Evolutionary conservation across 495 filamentous ascomycete species (phyloP).

Genomic region (Monascus purpureus): DNA sequence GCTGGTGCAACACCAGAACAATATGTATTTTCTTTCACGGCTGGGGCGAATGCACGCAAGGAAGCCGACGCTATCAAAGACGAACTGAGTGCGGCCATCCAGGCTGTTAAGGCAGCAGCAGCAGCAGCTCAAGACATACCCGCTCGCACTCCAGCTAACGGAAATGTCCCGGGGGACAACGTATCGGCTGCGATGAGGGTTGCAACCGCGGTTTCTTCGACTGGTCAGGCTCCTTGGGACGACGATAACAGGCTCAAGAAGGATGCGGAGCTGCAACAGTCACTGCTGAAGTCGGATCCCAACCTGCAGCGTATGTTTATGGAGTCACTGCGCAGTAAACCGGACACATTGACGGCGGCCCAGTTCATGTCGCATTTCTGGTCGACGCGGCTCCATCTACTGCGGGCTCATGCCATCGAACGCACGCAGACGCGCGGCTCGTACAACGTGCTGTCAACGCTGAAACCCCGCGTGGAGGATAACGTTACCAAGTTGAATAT

Average conservation of each 20-base stretch:
- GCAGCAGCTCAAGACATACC: constrained; percentile 15
- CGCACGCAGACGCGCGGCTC: constrained; percentile 67
- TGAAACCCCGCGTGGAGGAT: constrained; percentile 70
- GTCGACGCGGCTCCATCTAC: constrained; percentile 67
- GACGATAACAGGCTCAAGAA: constrained; percentile 60
- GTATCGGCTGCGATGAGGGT: constrained; percentile 45
- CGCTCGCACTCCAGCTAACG: constrained; percentile 8
- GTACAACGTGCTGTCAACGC: constrained; percentile 84
- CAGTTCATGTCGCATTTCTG: constrained; percentile 87
- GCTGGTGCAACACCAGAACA: constrained; percentile 42
- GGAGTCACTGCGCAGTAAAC: constrained; percentile 63
- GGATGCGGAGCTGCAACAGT: constrained; percentile 71
- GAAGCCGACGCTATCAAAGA: constrained; percentile 80
- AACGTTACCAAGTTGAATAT: constrained; percentile 68
- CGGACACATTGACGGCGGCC: constrained; percentile 58
- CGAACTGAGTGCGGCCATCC: constrained; percentile 61
- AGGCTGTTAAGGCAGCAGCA: constrained; percentile 45
- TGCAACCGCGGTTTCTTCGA: constrained; percentile 37
- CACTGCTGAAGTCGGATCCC: constrained; percentile 62
- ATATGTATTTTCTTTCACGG: constrained; percentile 81
- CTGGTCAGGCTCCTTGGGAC: constrained; percentile 42
- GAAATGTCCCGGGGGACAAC: constrained; percentile 22
- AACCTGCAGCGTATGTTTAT: constrained; percentile 65
- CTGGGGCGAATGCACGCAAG: constrained; percentile 52
- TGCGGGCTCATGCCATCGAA: constrained; percentile 86